Evolutionary conservation across 2,329 filamentous ascomycete species (phyloP).

Genomic region (Hypoxylon sp.): DNA sequence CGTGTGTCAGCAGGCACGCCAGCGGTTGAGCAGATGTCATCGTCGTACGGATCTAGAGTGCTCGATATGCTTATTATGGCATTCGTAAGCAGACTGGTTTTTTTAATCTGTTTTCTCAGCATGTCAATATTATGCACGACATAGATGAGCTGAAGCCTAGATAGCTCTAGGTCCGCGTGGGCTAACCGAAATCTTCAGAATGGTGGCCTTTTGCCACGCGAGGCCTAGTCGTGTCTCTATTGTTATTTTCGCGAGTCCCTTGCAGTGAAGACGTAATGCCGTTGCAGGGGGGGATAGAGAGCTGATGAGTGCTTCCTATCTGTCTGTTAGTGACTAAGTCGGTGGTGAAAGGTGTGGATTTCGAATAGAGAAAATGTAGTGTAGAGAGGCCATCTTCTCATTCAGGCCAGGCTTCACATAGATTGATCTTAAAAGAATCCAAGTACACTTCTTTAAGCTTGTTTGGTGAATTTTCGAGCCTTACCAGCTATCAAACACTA

Average conservation of each 20-base stretch:
- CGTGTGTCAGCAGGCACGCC: not conserved
- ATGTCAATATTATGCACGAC: slow-evolving; percentile 11
- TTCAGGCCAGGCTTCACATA: not conserved
- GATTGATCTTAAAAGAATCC: no score
- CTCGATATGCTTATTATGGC: not conserved
- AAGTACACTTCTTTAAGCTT: no score
- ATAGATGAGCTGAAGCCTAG: slow-evolving; percentile 12
- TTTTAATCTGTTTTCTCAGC: not conserved
- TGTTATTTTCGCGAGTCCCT: not conserved
- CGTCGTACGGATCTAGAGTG: not conserved
- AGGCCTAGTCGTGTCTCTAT: not conserved
- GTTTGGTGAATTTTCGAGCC: no score
- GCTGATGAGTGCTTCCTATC: not conserved
- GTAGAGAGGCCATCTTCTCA: not conserved
- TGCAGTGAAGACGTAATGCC: slow-evolving; percentile 3
- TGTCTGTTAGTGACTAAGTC: not conserved
- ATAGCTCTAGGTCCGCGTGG: not conserved
- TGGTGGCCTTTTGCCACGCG: slow-evolving; percentile 9
- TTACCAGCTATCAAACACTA: not conserved
- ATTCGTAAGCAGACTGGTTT: not conserved
- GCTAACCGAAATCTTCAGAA: not conserved
- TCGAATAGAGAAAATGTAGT: not conserved
- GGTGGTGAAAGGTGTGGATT: not conserved
- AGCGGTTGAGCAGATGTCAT: not conserved
- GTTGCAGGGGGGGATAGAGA: not conserved